Evolutionary conservation across 345 rosid genomes (phyloP), one percentile per base, ranked within the genome.

Genomic region (Draba incana): DNA sequence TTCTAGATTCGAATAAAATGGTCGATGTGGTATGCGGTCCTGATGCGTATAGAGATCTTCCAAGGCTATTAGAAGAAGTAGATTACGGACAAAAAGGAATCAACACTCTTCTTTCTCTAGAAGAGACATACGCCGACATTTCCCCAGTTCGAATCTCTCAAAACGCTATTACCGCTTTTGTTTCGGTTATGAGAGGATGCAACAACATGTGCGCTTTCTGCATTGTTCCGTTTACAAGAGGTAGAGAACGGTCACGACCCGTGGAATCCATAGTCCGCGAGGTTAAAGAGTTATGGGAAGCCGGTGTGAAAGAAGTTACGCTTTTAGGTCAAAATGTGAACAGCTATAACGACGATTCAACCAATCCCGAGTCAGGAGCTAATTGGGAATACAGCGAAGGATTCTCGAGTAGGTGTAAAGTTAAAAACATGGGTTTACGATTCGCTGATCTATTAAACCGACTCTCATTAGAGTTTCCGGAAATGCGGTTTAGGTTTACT

Each of bases 21-120:
- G 99, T 94, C 46, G 97, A 90, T 80, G 99, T 90, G 58, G 99
- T 94, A 2, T 90, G 99, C 2, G 97, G 96, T 7, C 92, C 96
- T 11, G 96, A 94, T 80, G 99, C 99, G 20, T 94, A 88, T 59
- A 84, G 99, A 75, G 97, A 90, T 75, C 82, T 90, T 71, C 97
- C 99, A 1, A 80, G 87, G 50, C 64, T 93, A 9, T 69, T 93
- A 58, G 91, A 86, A 43, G 97, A 90, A 56, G 99, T 94, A 33
- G 97, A 88, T 27, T 85, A 85, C 24, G 99, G 96, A 53, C 97
- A 90, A 38, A 88, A 90, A 59, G 99, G 99, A 67, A 90, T 94
- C 71, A 90, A 90, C 70, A 87, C 97, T 61, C 86, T 92, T 69
- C 92, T 92, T 72, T 92, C 98, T 16, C 86, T 92, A 10, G 98